Evolutionary conservation across 164 flowering plant genomes (phyloP), one percentile per base, ranked within the genome.

Genomic region (Pachysandra terminalis): DNA sequence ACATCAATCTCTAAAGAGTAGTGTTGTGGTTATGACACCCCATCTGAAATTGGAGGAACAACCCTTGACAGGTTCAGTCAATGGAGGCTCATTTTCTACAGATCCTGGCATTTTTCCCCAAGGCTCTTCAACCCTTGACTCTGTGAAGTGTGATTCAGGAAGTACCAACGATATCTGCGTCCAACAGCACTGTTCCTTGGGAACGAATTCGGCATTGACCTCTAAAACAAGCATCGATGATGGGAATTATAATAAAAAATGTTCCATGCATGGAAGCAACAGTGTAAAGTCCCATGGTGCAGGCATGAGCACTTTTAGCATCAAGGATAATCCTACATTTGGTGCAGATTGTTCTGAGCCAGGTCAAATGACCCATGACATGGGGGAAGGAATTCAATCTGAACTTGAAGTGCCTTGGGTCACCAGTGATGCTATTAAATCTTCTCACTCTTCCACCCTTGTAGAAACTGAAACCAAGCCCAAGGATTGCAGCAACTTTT

Each of bases 221-320:
- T 57, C 23, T 56, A 67, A 48, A 68, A 67, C 58, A 32, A 64
- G 53, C 58, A 66, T 21, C 23, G 61, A 40, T 55, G 61, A 40
- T 55, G 64, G 40, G 23, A 45, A 45, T 24, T 67, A 56, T 19
- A 53, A 61, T 40, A 56, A 49, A 32, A 73, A 73, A 56, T 35
- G 56, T 63, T 61, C 67, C 3, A 57, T 56, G 63, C 45, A 63
- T 28, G 64, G 59, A 56, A 57, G 71, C 64, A 63, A 49, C 59
- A 67, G 67, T 26, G 23, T 55, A n/a, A 32, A 59, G 13, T 67
- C 67, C 35, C 59, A 45, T 21, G 63, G 40, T 24, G 22, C 4
- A 19, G 14, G 32, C 23, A 19, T 57, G 54, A 61, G 53, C 19
- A 56, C 10, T 27, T 26, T 37, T 12, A 35, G 32, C 28, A 35